These are phyloP conservation scores for Hordeum vulgare DNA, from an alignment of 176 grass and related monocot species.

Conservation along the genomic window MorexV3_pseudomolecules_assembly NC_058519.1:67359665-67360164, in stretches of 20 bases:
- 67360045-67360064: background rate
- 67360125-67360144: background rate
- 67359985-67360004: background rate
- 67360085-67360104: background rate
- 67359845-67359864: background rate
- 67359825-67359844: background rate
- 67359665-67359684: background rate
- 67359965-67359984: background rate
- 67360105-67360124: background rate
- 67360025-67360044: background rate
- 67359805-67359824: background rate
- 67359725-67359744: background rate
- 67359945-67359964: background rate
- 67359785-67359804: background rate
- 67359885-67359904: background rate
- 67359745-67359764: background rate
- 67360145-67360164: background rate
- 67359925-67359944: background rate
- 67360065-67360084: background rate
- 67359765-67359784: background rate
- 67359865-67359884: background rate
- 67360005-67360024: background rate
- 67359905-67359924: background rate
- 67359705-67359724: background rate
- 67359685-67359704: background rate